These are phyloP conservation scores for Thalia dealbata DNA, from an alignment of 176 grass and related monocot species.

Conservation along the genomic window DNA sequence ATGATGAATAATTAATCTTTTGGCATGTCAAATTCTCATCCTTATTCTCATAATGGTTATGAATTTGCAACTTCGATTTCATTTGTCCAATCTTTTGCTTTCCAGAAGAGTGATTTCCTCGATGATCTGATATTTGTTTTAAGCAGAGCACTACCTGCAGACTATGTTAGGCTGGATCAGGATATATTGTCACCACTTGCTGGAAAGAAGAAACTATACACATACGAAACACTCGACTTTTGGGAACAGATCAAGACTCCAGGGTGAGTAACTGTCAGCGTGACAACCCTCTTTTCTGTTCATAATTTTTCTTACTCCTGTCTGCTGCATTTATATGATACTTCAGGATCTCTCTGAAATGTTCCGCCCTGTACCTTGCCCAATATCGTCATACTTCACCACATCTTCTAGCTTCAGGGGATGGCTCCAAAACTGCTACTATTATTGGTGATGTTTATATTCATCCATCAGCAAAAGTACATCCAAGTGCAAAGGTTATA, in stretches of 20 bases:
- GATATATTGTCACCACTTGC: slow-evolving; percentile 96
- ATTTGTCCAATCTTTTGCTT: not conserved
- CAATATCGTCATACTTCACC: slow-evolving; percentile 67
- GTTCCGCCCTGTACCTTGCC: slow-evolving; percentile 81
- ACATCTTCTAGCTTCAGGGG: slow-evolving; percentile 73
- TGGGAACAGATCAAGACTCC: slow-evolving; percentile 99
- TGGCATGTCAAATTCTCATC: not conserved
- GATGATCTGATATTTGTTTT: slow-evolving; percentile 23
- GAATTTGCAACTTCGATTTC: not conserved
- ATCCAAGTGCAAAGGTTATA: slow-evolving; percentile 89
- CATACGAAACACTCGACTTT: slow-evolving; percentile 84
- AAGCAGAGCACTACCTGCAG: slow-evolving; percentile 72
- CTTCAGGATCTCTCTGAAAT: slow-evolving; percentile 89
- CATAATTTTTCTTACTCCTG: slow-evolving; percentile 12
- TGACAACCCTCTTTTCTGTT: not conserved
- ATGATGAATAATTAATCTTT: not conserved
- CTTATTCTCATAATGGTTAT: not conserved
- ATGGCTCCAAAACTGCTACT: slow-evolving; percentile 56
- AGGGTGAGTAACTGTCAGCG: slow-evolving; percentile 40
- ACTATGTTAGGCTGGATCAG: slow-evolving; percentile 99
- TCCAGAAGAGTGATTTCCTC: not conserved
- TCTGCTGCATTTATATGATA: slow-evolving; percentile 12
- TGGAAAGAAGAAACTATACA: slow-evolving; percentile 94
- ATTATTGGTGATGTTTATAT: slow-evolving; percentile 88
- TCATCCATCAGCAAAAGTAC: slow-evolving; percentile 96